phyloP scores from a whole-genome alignment of 352 stramenopile species.

The Phytophthora megakarya region DNA sequence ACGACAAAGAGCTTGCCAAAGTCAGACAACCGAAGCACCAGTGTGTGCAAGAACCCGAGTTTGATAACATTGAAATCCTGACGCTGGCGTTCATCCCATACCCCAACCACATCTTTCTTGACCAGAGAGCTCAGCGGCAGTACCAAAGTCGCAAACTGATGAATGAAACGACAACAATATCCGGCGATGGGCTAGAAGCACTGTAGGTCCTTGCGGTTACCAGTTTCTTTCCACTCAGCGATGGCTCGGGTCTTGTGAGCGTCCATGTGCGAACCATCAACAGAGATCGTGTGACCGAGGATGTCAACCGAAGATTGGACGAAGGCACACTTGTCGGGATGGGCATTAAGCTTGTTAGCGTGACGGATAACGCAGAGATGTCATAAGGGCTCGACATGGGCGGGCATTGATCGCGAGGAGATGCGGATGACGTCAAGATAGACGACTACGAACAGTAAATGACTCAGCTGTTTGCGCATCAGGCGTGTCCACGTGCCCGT shows the following conservation, averaged over 20 bases:
- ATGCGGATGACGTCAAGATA: constrained; percentile 3
- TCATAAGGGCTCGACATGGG: not conserved
- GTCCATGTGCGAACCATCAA: not conserved
- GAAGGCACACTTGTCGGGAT: not conserved
- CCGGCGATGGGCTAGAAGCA: not conserved
- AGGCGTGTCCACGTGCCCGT: too few species aligned
- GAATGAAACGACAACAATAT: constrained; percentile 15
- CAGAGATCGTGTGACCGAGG: not conserved
- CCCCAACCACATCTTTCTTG: constrained; percentile 1
- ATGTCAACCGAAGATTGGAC: not conserved
- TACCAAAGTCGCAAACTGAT: constrained; percentile 18
- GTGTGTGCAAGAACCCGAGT: constrained; percentile 28
- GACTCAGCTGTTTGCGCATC: not conserved
- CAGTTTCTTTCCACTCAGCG: not conserved
- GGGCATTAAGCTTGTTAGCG: not conserved
- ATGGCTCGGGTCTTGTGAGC: not conserved
- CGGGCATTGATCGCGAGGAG: not conserved
- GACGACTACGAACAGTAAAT: not conserved
- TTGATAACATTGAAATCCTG: constrained; percentile 23
- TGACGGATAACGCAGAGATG: not conserved
- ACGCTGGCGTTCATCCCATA: not conserved
- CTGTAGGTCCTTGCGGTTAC: not conserved
- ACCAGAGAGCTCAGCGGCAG: constrained; percentile 19
- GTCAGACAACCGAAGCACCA: constrained; percentile 34
- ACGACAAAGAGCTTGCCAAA: constrained; percentile 39